Conservation (phyloP, 2,329 filamentous ascomycete genomes). For the Ophiostoma angusticollis region DNA sequence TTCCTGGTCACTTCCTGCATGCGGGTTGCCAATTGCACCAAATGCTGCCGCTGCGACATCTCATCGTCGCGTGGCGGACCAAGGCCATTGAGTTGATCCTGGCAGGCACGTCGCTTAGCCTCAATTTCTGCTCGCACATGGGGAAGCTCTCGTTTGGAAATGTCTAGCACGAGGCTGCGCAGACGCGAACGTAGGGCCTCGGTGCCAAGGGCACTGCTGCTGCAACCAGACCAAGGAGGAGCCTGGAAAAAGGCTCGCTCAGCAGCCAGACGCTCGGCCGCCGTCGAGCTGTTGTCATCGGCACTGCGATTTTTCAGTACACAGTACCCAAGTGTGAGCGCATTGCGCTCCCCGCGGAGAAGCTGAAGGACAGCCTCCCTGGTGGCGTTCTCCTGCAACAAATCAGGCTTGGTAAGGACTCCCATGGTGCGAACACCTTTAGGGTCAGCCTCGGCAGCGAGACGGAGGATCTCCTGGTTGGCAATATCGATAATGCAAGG, state of each 20-base stretch:
- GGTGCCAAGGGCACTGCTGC: conserved; percentile 22
- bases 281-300: conserved; percentile 24
- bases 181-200: conserved; percentile 24
- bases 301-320: conserved; percentile 35
- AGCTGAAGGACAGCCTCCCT: conserved; percentile 28
- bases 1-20: conserved; percentile 19
- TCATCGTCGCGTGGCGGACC: conserved; percentile 20
- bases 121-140: conserved; percentile 22
- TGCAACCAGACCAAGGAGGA: conserved; percentile 23
- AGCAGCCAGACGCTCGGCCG: conserved; percentile 19
- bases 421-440: conserved; percentile 30
- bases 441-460: conserved; percentile 27
- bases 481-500: conserved; percentile 26
- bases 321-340: conserved; percentile 34
- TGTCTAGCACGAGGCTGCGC: conserved; percentile 25
- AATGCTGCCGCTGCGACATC: conserved; percentile 22
- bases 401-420: conserved; percentile 47
- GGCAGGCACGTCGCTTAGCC: conserved; percentile 6
- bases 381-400: conserved; percentile 30
- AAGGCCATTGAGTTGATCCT: conserved; percentile 17
- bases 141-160: conserved; percentile 27
- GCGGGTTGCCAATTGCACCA: conserved; percentile 22
- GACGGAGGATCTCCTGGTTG: conserved; percentile 26
- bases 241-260: conserved; percentile 27
- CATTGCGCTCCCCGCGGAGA: conserved; percentile 26